These are phyloP conservation scores for Beauveria bassiana DNA, from an alignment of 2,329 filamentous ascomycete species.

Conservation along the genomic window DNA sequence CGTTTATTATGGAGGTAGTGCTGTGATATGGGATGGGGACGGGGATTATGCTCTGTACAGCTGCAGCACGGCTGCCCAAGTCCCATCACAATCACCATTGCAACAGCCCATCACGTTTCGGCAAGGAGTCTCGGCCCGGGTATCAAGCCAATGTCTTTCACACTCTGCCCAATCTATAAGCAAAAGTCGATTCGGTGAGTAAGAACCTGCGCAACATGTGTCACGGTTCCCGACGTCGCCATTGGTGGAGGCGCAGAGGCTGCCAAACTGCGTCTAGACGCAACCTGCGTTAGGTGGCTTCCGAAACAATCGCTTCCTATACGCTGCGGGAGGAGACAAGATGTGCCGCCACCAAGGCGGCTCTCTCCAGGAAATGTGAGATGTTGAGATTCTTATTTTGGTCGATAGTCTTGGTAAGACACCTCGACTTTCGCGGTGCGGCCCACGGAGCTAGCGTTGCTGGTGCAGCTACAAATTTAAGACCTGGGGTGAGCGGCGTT, in stretches of 20 bases:
- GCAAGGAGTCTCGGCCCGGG: not conserved
- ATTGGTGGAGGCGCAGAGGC: not conserved
- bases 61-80: not conserved
- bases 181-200: not conserved
- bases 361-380: not conserved
- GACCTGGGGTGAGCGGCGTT: not conserved
- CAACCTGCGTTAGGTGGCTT: not conserved
- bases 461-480: not conserved
- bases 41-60: not conserved
- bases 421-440: not conserved
- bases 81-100: not conserved
- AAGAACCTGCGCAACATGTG: not conserved
- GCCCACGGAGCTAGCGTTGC: not conserved
- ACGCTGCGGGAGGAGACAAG: conserved; percentile 4
- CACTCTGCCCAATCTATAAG: not conserved
- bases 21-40: not conserved
- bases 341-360: not conserved
- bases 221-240: not conserved
- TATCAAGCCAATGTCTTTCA: not conserved
- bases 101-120: not conserved
- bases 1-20: not conserved
- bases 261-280: not conserved
- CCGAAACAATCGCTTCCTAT: not conserved
- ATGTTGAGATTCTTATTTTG: not conserved
- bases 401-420: not conserved